Percentiles rank a stretch among this genome's conserved stretches.
Evolutionary conservation across 805 yeast species (phyloP).

Genomic region (Millerago galiae): DNA sequence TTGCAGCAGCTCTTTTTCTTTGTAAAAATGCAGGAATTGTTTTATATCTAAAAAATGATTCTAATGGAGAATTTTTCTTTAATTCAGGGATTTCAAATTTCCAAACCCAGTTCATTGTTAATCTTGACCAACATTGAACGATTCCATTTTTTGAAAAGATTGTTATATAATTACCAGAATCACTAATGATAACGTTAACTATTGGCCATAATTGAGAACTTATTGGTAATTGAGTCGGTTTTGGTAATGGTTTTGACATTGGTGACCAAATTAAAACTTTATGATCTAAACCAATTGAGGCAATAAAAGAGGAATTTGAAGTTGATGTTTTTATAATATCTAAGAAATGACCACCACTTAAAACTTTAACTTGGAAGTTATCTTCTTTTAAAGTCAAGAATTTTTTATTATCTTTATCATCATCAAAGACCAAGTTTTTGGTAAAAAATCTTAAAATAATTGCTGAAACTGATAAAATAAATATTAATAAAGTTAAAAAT

Average conservation of each 20-base stretch:
- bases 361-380: slow-evolving; percentile 32
- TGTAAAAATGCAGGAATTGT: slow-evolving; percentile 40
- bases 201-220: slow-evolving; percentile 54
- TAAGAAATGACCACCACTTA: slow-evolving; percentile 47
- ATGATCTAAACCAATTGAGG: slow-evolving; percentile 71
- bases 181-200: slow-evolving; percentile 46
- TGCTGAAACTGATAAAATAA: slow-evolving; percentile 44
- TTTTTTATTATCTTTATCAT: slow-evolving; percentile 15
- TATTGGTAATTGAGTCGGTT: slow-evolving; percentile 38
- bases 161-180: slow-evolving; percentile 52
- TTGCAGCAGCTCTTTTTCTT: slow-evolving; percentile 23
- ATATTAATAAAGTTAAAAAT: slow-evolving; percentile 42
- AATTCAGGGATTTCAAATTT: slow-evolving; percentile 33
- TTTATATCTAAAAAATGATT: slow-evolving; percentile 53
- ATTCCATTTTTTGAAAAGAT: slow-evolving; percentile 46
- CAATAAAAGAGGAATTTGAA: slow-evolving; percentile 54
- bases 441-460: slow-evolving; percentile 37
- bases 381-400: slow-evolving; percentile 13
- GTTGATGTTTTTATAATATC: slow-evolving; percentile 60
- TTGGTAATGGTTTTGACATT: slow-evolving; percentile 38
- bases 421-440: slow-evolving; percentile 13
- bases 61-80: slow-evolving; percentile 36
- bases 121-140: slow-evolving; percentile 57
- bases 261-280: slow-evolving; percentile 72
- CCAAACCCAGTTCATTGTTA: slow-evolving; percentile 53